phyloP scores from a whole-genome alignment of 495 filamentous ascomycete genomes.

The Acidiella bohemica region DNA sequence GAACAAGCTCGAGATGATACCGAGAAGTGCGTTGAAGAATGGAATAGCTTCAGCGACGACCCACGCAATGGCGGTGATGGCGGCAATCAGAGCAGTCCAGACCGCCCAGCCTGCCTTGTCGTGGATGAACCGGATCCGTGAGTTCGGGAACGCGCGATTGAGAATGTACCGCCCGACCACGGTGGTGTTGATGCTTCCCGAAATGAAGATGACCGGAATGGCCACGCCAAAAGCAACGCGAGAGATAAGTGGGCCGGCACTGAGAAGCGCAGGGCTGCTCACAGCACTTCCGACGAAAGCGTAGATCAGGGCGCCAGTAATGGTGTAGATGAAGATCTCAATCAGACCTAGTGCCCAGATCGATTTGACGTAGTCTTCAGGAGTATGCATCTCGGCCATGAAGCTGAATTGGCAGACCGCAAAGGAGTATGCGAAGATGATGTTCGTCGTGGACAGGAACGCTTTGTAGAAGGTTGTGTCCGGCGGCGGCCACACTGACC shows the following conservation, averaged over 20 bases:
- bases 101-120: slow-evolving; percentile 22
- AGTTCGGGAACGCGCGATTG: slow-evolving; percentile 25
- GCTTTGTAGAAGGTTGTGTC: slow-evolving; percentile 25
- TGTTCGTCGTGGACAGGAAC: slow-evolving; percentile 18
- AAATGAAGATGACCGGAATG: slow-evolving; percentile 21
- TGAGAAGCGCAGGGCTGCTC: slow-evolving; percentile 24
- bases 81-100: slow-evolving; percentile 26
- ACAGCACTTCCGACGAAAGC: slow-evolving; percentile 27
- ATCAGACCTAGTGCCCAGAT: slow-evolving; percentile 25
- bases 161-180: slow-evolving; percentile 27
- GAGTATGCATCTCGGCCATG: slow-evolving; percentile 26
- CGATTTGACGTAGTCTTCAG: slow-evolving; percentile 28
- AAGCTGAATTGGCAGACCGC: slow-evolving; percentile 12
- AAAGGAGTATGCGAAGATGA: slow-evolving; percentile 17
- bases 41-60: slow-evolving; percentile 30
- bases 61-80: slow-evolving; percentile 20
- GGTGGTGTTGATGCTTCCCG: slow-evolving; percentile 15
- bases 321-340: slow-evolving; percentile 25
- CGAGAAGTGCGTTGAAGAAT: slow-evolving; percentile 28
- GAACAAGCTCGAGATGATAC: slow-evolving; percentile 20
- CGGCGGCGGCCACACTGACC: slow-evolving; percentile 24
- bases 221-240: slow-evolving; percentile 29
- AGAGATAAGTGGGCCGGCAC: slow-evolving; percentile 24
- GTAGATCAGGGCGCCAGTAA: slow-evolving; percentile 28
- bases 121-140: slow-evolving; percentile 23